phyloP scores from a whole-genome alignment of 2,329 filamentous ascomycete species.

The Fusarium cyanostomum region DNA sequence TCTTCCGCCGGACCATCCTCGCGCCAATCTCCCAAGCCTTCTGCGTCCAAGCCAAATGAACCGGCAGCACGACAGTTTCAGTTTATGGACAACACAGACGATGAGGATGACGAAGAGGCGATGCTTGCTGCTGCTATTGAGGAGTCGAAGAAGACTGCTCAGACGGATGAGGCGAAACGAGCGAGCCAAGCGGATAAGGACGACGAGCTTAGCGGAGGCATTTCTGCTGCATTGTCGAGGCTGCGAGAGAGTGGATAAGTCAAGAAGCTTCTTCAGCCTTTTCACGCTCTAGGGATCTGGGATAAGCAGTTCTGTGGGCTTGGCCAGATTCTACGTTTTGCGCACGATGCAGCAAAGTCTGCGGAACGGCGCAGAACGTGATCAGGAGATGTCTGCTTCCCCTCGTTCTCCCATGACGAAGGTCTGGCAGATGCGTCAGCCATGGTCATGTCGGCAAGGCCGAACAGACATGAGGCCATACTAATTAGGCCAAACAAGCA shows the following conservation, averaged over 20 bases:
- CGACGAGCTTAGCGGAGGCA: conserved; percentile 62
- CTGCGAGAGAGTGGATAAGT: conserved; percentile 56
- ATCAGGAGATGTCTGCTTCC: no score
- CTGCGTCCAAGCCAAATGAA: conserved; percentile 12
- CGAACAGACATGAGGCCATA: no score
- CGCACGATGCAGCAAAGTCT: neutral
- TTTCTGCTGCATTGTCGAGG: conserved; percentile 69
- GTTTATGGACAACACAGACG: conserved; percentile 54
- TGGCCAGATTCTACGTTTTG: no score
- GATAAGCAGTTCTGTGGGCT: neutral
- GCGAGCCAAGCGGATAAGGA: conserved; percentile 30
- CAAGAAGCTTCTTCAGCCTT: neutral
- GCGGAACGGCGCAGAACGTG: no score
- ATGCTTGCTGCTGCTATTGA: conserved; percentile 59
- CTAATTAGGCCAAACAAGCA: no score
- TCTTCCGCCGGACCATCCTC: conserved; percentile 31
- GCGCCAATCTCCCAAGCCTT: conserved; percentile 30
- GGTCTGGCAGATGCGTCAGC: no score
- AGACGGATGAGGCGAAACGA: conserved; percentile 39
- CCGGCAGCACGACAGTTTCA: conserved; percentile 48
- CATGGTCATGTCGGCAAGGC: no score
- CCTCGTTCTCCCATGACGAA: no score
- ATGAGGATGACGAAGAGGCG: conserved; percentile 60
- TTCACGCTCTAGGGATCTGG: neutral
- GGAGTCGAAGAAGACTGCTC: conserved; percentile 55